Evolutionary conservation across 2,329 filamentous ascomycete species (phyloP).

Genomic region (Sordariomycetes sp.): DNA sequence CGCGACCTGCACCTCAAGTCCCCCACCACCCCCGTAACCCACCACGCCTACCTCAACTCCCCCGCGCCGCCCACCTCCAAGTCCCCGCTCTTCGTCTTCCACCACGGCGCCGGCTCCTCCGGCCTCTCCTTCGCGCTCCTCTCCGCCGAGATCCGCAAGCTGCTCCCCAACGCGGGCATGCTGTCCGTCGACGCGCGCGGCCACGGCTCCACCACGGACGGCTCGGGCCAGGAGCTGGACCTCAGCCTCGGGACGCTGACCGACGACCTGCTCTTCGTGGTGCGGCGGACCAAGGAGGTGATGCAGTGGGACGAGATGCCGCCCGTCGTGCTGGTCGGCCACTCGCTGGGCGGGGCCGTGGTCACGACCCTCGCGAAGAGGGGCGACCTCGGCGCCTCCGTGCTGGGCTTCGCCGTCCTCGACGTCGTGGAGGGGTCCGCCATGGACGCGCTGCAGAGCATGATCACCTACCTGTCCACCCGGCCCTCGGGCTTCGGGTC

Average conservation of each 20-base stretch:
- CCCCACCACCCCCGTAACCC: slow-evolving; percentile 39
- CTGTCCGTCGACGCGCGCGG: slow-evolving; percentile 78
- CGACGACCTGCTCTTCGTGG: slow-evolving; percentile 58
- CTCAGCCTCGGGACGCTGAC: slow-evolving; percentile 64
- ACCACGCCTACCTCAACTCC: slow-evolving; percentile 83
- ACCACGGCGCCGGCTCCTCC: slow-evolving; percentile 90
- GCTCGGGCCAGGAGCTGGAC: slow-evolving; percentile 35
- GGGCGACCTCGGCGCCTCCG: slow-evolving; percentile 50
- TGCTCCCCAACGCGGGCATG: slow-evolving; percentile 70
- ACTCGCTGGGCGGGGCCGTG: slow-evolving; percentile 87
- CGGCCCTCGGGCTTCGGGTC: slow-evolving; percentile 71
- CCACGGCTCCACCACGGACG: slow-evolving; percentile 62
- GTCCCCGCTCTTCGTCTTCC: slow-evolving; percentile 81
- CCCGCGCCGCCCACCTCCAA: slow-evolving; percentile 45
- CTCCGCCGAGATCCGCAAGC: slow-evolving; percentile 63
- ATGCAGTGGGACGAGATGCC: slow-evolving; percentile 69
- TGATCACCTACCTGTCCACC: slow-evolving; percentile 83
- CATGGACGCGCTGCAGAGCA: slow-evolving; percentile 87
- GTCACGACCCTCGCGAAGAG: slow-evolving; percentile 70
- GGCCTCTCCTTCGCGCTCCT: slow-evolving; percentile 85
- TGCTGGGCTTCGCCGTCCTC: slow-evolving; percentile 81
- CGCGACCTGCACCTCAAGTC: slow-evolving; percentile 68
- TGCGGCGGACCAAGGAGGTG: slow-evolving; percentile 53
- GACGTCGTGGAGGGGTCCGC: slow-evolving; percentile 95
- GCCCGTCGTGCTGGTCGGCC: slow-evolving; percentile 72